Evolutionary conservation across 1,139 yeast genomes (phyloP).

Genomic region (Magnusiomyces magnusii): DNA sequence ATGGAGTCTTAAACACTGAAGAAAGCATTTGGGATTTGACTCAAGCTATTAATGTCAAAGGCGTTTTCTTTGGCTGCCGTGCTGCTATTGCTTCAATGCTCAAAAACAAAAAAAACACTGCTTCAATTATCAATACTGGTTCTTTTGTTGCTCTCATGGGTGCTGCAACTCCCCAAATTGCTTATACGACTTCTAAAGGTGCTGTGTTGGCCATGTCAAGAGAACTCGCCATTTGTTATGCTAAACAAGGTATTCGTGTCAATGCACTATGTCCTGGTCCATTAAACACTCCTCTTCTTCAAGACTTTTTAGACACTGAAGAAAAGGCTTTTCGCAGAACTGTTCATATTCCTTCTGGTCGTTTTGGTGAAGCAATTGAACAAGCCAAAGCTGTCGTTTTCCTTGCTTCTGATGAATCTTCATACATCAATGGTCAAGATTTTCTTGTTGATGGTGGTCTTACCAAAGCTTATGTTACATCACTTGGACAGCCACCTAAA

Average conservation of each 20-base stretch:
- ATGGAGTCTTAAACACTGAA: constrained; percentile 34
- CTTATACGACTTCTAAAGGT: constrained; percentile 38
- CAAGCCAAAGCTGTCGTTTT: constrained; percentile 78
- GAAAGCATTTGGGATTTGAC: constrained; percentile 44
- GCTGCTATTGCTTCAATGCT: constrained; percentile 45
- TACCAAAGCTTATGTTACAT: constrained; percentile 31
- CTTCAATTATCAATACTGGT: constrained; percentile 55
- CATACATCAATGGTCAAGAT: constrained; percentile 83
- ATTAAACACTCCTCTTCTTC: constrained; percentile 49
- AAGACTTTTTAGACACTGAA: constrained; percentile 40
- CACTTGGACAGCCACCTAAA: constrained; percentile 22
- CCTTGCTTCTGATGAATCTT: constrained; percentile 69
- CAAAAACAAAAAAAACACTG: constrained; percentile 39
- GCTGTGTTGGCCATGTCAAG: constrained; percentile 42
- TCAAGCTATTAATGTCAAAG: constrained; percentile 47
- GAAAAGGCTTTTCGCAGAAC: constrained; percentile 38
- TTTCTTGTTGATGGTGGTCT: constrained; percentile 79
- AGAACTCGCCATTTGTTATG: constrained; percentile 63
- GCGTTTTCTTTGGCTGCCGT: constrained; percentile 53
- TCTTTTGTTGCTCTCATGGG: constrained; percentile 53
- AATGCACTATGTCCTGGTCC: constrained; percentile 65
- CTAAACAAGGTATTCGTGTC: constrained; percentile 58
- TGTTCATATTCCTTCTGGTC: constrained; percentile 50
- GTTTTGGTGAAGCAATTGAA: constrained; percentile 53
- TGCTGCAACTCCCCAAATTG: constrained; percentile 34